Percentiles rank a stretch among this genome's conserved stretches.
Evolutionary conservation across 768 basidiomycete species (phyloP).

Genomic region (Fomitopsis pulvina): DNA sequence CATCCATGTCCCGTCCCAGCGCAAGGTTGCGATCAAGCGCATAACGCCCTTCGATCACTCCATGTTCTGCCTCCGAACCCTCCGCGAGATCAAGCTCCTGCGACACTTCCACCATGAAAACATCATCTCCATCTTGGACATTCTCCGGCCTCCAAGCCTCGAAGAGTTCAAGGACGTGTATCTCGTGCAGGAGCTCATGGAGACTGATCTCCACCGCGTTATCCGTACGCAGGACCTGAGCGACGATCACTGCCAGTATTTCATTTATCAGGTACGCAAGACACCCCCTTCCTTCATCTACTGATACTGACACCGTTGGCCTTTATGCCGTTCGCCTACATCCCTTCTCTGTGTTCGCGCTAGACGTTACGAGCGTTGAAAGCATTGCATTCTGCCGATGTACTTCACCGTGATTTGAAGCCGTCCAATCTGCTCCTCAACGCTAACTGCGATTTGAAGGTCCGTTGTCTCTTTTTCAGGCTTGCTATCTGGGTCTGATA

Average conservation of each 20-base stretch:
- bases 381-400: slow-evolving; percentile 90
- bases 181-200: slow-evolving; percentile 74
- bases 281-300: slow-evolving; percentile 1
- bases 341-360: no score
- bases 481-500: background rate
- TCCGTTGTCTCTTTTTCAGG: slow-evolving; percentile 19
- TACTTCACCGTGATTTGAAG: slow-evolving; percentile 93
- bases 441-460: slow-evolving; percentile 95
- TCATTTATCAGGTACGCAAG: slow-evolving; percentile 79
- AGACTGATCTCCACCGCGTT: slow-evolving; percentile 94
- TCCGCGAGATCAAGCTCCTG: slow-evolving; percentile 91
- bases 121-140: slow-evolving; percentile 94
- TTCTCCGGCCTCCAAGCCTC: slow-evolving; percentile 68
- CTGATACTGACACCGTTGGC: background rate
- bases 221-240: slow-evolving; percentile 91
- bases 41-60: slow-evolving; percentile 94
- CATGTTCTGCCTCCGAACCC: slow-evolving; percentile 89
- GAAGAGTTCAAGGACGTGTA: slow-evolving; percentile 84
- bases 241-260: slow-evolving; percentile 96
- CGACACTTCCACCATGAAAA: slow-evolving; percentile 82
- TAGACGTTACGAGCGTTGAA: slow-evolving; percentile 92
- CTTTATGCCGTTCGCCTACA: background rate
- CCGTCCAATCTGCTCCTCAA: slow-evolving; percentile 94
- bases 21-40: slow-evolving; percentile 96
- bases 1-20: slow-evolving; percentile 75